Percentiles rank a stretch among this genome's conserved stretches.
These are phyloP conservation scores for Ogataea siamensis DNA, from an alignment of 805 yeast genomes.

Conservation along the genomic window DNA sequence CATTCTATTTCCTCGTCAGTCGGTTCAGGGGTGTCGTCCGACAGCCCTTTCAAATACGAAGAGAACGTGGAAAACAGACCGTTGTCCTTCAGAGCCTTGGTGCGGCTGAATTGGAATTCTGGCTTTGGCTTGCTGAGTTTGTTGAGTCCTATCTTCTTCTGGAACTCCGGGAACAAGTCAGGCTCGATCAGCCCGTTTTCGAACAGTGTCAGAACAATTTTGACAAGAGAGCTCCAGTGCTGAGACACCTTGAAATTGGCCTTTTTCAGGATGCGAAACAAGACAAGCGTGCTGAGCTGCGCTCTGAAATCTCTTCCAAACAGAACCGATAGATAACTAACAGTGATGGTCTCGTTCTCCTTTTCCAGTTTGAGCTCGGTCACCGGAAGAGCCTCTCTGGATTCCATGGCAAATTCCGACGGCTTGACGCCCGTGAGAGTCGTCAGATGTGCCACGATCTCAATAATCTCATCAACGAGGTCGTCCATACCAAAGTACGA, in stretches of 20 bases:
- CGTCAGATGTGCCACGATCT: conserved; percentile 64
- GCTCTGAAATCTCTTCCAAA: conserved; percentile 92
- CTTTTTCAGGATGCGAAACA: conserved; percentile 71
- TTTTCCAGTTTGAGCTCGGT: conserved; percentile 50
- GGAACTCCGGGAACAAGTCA: conserved; percentile 62
- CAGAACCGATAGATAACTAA: conserved; percentile 76
- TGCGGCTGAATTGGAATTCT: conserved; percentile 58
- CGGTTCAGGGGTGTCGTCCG: conserved; percentile 89
- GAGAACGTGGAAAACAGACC: conserved; percentile 90
- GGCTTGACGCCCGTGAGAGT: conserved; percentile 50
- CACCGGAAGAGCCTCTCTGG: conserved; percentile 42
- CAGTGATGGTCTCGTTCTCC: conserved; percentile 59
- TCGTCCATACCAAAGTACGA: conserved; percentile 54
- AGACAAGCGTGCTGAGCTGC: conserved; percentile 81
- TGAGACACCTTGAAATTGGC: conserved; percentile 48
- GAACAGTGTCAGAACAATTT: conserved; percentile 60
- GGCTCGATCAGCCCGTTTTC: conserved; percentile 73
- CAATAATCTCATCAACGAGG: conserved; percentile 65
- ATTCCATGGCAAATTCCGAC: conserved; percentile 28
- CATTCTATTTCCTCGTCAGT: conserved; percentile 89
- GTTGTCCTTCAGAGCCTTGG: conserved; percentile 63
- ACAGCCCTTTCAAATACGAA: conserved; percentile 81
- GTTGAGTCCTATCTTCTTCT: conserved; percentile 50
- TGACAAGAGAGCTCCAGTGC: conserved; percentile 59
- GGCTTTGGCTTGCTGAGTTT: conserved; percentile 64